Conservation (phyloP, 2,329 filamentous ascomycete genomes). For the Trichoderma arundinaceum region DNA sequence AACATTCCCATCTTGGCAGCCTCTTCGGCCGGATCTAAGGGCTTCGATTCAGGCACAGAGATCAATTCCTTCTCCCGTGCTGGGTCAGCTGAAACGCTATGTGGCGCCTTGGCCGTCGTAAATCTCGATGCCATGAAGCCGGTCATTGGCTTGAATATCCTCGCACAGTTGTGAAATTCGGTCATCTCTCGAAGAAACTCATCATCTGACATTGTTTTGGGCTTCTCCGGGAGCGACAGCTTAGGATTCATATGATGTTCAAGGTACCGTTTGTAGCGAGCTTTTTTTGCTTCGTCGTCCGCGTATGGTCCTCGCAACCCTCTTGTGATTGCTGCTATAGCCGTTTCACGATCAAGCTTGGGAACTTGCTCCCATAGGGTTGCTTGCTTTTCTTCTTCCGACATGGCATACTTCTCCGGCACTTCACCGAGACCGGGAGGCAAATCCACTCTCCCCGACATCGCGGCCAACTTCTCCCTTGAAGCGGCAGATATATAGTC, state of each 20-base stretch:
- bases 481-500: constrained; percentile 84
- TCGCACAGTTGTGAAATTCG: constrained; percentile 71
- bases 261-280: constrained; percentile 82
- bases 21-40: constrained; percentile 75
- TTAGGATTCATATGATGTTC: constrained; percentile 66
- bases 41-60: constrained; percentile 44
- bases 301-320: constrained; percentile 75
- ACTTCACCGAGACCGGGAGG: constrained; percentile 79
- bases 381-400: constrained; percentile 66
- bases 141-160: constrained; percentile 88
- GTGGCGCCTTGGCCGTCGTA: constrained; percentile 68
- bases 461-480: constrained; percentile 75
- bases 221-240: constrained; percentile 57
- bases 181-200: constrained; percentile 81
- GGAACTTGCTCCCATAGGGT: constrained; percentile 65
- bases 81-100: constrained; percentile 38
- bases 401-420: constrained; percentile 66
- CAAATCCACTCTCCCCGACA: constrained; percentile 76
- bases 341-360: constrained; percentile 68
- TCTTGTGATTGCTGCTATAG: constrained; percentile 70
- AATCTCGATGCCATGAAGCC: constrained; percentile 94
- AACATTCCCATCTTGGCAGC: constrained; percentile 94
- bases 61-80: constrained; percentile 37
- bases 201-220: constrained; percentile 58
- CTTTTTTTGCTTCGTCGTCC: constrained; percentile 78